A percentile compares a stretch with the other conserved stretches of the same genome.
phyloP scores from a whole-genome alignment of 1,139 yeast genomes.

The Eremothecium cymbalariae region DNA sequence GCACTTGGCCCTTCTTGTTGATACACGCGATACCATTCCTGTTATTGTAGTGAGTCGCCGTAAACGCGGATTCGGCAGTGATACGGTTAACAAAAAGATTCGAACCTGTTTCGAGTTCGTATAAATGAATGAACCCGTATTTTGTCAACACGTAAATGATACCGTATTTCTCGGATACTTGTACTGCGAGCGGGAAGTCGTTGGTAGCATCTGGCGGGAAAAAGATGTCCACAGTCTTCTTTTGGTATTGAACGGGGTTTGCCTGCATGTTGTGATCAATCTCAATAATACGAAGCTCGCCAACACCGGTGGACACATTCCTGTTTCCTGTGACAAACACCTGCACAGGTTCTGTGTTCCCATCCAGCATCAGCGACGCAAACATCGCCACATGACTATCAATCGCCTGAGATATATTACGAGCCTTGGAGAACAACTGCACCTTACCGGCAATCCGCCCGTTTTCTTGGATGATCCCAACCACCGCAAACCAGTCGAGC shows the following conservation, averaged over 20 bases:
- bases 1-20: constrained; percentile 91
- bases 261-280: constrained; percentile 85
- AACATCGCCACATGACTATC: constrained; percentile 97
- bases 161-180: constrained; percentile 79
- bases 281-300: constrained; percentile 85
- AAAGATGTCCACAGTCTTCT: constrained; percentile 86
- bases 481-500: constrained; percentile 88
- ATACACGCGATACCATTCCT: constrained; percentile 84
- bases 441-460: constrained; percentile 95
- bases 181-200: constrained; percentile 94
- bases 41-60: constrained; percentile 69
- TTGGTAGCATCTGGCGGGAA: constrained; percentile 95
- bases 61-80: constrained; percentile 92
- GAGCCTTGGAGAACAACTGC: constrained; percentile 79
- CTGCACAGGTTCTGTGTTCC: constrained; percentile 64
- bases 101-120: constrained; percentile 87
- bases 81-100: constrained; percentile 94
- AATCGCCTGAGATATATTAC: constrained; percentile 92
- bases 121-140: constrained; percentile 92
- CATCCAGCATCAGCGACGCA: constrained; percentile 65
- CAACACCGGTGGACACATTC: constrained; percentile 69
- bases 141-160: constrained; percentile 84
- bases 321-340: constrained; percentile 85
- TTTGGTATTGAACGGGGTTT: constrained; percentile 68
- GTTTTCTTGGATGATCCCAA: constrained; percentile 91